A percentile compares a stretch with the other conserved stretches of the same genome.
Conservation (phyloP, 495 filamentous ascomycete species). For the Hypoxylon crocopeplum region DNA sequence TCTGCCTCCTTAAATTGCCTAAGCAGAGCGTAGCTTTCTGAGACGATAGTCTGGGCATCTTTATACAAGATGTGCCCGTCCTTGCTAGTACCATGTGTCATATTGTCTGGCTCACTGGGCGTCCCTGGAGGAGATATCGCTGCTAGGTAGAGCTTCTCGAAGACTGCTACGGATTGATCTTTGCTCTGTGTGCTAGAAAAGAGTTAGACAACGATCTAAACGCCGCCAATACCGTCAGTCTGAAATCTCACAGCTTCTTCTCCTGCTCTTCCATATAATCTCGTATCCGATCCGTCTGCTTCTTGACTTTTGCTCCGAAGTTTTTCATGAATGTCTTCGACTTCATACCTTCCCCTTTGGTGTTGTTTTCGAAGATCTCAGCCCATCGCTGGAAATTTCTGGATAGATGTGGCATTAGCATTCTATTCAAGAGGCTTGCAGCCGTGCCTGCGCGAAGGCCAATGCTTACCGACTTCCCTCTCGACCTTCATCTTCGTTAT, state of each 20-base stretch:
- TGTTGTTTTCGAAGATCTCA: conserved; percentile 30
- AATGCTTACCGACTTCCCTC: conserved; percentile 41
- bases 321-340: conserved; percentile 43
- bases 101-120: not conserved
- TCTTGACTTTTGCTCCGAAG: conserved; percentile 23
- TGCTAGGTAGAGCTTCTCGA: conserved; percentile 17
- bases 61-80: conserved; percentile 33
- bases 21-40: conserved; percentile 20
- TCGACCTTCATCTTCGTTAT: conserved; percentile 47
- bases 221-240: not conserved
- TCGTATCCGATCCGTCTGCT: conserved; percentile 16
- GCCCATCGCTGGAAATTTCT: conserved; percentile 39
- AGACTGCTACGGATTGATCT: not conserved
- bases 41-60: conserved; percentile 16
- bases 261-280: conserved; percentile 26
- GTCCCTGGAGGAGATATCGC: not conserved
- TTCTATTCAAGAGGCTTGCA: too few species aligned
- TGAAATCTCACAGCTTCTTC: conserved; percentile 30
- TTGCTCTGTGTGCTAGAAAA: conserved; percentile 14
- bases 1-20: conserved; percentile 36
- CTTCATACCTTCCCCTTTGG: conserved; percentile 30
- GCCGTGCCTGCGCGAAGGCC: not conserved
- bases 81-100: conserved; percentile 7
- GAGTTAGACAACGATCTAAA: not conserved
- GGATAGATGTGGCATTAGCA: not conserved